Conservation (phyloP, 257 asterid species). For the Gentiana straminea region DNA sequence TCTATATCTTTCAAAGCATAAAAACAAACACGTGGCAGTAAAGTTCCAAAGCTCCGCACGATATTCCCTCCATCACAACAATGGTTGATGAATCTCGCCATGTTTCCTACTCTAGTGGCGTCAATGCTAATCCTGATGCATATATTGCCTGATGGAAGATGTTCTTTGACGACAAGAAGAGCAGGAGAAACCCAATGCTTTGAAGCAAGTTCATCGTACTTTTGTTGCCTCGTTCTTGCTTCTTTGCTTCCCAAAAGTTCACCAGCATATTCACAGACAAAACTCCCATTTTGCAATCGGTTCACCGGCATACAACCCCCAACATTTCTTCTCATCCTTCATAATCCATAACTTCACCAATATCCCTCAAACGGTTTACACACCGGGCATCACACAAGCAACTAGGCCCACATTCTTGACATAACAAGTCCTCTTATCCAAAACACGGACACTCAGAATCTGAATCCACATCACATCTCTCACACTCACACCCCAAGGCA, state of each 20-base stretch:
- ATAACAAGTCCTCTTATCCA: slow-evolving; percentile 44
- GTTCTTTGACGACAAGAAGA: slow-evolving; percentile 75
- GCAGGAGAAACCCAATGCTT: slow-evolving; percentile 33
- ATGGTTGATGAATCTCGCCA: slow-evolving; percentile 86
- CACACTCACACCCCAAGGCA: no score
- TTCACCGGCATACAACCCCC: no score
- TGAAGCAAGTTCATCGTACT: slow-evolving; percentile 41
- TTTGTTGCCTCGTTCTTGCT: slow-evolving; percentile 26
- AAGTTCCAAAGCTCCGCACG: slow-evolving; percentile 27
- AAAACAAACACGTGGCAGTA: slow-evolving; percentile 61
- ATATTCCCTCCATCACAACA: slow-evolving; percentile 91
- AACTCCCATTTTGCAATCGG: no score
- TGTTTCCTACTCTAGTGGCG: slow-evolving; percentile 65
- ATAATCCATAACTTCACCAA: slow-evolving; percentile 34
- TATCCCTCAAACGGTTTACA: slow-evolving; percentile 22
- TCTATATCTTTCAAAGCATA: slow-evolving; percentile 51
- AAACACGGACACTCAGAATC: slow-evolving; percentile 24
- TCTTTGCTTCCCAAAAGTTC: no score
- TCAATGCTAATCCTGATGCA: slow-evolving; percentile 81
- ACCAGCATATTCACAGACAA: no score
- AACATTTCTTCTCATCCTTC: no score
- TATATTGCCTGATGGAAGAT: slow-evolving; percentile 54
- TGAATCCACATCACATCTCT: no score
- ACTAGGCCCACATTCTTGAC: slow-evolving; percentile 17
- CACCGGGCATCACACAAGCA: no score